Conservation (phyloP, 768 basidiomycete species). For the Tulasnella sp. region DNA sequence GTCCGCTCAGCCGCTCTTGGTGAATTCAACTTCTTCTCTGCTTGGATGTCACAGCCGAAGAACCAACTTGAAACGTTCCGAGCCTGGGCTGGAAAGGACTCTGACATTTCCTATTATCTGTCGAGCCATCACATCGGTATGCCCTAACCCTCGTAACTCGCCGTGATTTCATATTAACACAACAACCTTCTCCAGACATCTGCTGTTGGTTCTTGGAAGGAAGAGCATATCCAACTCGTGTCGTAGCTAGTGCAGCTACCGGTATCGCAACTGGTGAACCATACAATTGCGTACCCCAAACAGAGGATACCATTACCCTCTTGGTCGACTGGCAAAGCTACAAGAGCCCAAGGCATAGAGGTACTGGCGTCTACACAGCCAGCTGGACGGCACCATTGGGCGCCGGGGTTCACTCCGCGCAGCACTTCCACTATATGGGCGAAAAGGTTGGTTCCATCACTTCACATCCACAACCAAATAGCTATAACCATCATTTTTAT, state of each 20-base stretch:
- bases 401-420: constrained; percentile 78
- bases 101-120: constrained; percentile 60
- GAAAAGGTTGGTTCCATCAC: constrained; percentile 46
- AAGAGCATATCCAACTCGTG: constrained; percentile 23
- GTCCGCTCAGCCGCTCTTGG: constrained; percentile 62
- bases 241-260: constrained; percentile 79
- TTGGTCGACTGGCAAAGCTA: constrained; percentile 87
- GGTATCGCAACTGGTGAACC: constrained; percentile 85
- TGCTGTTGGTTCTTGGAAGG: constrained; percentile 28
- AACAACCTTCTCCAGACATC: constrained; percentile 68
- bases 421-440: constrained; percentile 93
- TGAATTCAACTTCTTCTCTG: constrained; percentile 90
- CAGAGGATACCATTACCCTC: constrained; percentile 91
- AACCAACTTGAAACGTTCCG: constrained; percentile 88
- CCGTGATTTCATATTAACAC: constrained; percentile 53
- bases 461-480: neutral
- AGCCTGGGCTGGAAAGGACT: constrained; percentile 90
- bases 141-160: neutral
- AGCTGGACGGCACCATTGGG: constrained; percentile 90
- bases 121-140: neutral
- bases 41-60: constrained; percentile 98
- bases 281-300: constrained; percentile 72
- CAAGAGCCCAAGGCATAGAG: constrained; percentile 57
- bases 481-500: neutral
- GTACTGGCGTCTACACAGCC: constrained; percentile 85